A percentile compares a stretch with the other conserved stretches of the same genome.
Conservation (phyloP, 352 stramenopile species). For the Phytophthora rubi region DNA sequence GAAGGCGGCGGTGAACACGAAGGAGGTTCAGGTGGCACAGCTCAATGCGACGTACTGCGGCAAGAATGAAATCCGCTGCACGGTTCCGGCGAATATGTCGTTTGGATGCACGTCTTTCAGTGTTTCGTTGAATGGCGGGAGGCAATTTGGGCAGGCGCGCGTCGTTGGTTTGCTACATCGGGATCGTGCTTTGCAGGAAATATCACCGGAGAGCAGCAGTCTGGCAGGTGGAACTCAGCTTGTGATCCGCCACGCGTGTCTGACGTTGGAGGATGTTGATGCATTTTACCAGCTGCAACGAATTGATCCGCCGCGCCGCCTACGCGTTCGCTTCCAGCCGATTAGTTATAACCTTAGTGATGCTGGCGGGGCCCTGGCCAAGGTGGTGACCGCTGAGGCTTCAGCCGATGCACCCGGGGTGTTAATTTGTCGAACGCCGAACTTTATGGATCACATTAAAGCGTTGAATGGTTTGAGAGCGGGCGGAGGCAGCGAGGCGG, state of each 20-base stretch:
- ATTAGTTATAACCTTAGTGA: conserved; percentile 26
- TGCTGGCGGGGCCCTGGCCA: conserved; percentile 10
- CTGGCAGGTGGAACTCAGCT: conserved; percentile 46
- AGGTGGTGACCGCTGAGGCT: conserved; percentile 20
- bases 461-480: conserved; percentile 21
- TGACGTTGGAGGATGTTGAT: conserved; percentile 55
- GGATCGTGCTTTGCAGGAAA: conserved; percentile 46
- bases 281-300: conserved; percentile 49
- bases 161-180: conserved; percentile 57
- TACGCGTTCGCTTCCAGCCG: conserved; percentile 62
- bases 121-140: conserved; percentile 69
- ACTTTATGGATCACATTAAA: conserved; percentile 67
- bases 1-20: conserved; percentile 3
- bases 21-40: conserved; percentile 44
- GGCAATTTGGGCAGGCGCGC: conserved; percentile 55
- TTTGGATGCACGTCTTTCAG: conserved; percentile 67
- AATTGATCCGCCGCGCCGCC: conserved; percentile 50
- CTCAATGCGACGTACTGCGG: conserved; percentile 61
- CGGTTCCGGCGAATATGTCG: conserved; percentile 64
- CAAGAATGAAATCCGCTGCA: conserved; percentile 60
- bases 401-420: conserved; percentile 25
- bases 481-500: conserved; percentile 8
- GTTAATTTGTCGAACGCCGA: conserved; percentile 53
- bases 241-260: conserved; percentile 35
- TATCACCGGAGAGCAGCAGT: conserved; percentile 47